Evolutionary conservation across 2,329 filamentous ascomycete species (phyloP).

Genomic region (Trichoderma harzianum): DNA sequence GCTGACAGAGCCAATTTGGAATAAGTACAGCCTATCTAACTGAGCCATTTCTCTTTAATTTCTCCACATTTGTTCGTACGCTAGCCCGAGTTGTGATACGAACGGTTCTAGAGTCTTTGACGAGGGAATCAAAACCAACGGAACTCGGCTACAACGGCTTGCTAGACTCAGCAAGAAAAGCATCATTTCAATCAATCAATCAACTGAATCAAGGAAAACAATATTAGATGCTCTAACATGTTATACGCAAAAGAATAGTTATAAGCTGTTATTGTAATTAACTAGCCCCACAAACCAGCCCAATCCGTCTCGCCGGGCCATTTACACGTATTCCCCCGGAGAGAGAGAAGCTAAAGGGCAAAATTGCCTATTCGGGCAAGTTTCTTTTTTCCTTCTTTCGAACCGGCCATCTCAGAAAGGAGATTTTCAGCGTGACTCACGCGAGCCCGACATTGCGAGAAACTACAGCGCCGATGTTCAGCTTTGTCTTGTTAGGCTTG

Average conservation of each 20-base stretch:
- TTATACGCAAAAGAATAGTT: background rate
- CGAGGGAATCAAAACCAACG: background rate
- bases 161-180: background rate
- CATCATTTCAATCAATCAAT: background rate
- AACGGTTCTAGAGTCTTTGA: background rate
- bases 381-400: background rate
- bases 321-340: background rate
- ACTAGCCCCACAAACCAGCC: background rate
- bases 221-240: background rate
- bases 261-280: background rate
- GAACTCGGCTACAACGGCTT: background rate
- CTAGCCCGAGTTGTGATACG: background rate
- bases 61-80: background rate
- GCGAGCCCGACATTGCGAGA: background rate
- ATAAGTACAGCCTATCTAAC: background rate
- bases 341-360: background rate
- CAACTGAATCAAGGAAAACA: background rate
- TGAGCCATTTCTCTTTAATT: background rate
- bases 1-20: background rate
- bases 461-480: background rate
- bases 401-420: background rate
- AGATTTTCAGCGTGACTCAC: constrained; percentile 3
- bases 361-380: background rate
- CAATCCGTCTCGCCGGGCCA: constrained; percentile 20
- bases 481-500: background rate